Evolutionary conservation across 176 grass and related monocot species (phyloP).

Genomic region (Leersia perrieri): DNA sequence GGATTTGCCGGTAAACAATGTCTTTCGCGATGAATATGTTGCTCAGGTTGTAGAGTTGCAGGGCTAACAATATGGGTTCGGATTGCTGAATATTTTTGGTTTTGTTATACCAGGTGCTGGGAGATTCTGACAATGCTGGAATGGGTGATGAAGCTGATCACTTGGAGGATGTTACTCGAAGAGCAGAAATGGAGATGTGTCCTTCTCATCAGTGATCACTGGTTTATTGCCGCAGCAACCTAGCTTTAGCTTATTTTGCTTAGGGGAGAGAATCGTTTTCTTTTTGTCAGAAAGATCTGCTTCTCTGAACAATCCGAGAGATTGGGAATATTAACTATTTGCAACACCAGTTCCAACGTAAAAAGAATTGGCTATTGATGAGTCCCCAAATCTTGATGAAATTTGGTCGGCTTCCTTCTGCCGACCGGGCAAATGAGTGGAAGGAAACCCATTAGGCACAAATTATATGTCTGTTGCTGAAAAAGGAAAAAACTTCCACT

Average conservation of each 20-base stretch:
- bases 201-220: background rate
- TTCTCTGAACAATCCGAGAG: background rate
- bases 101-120: constrained; percentile 21
- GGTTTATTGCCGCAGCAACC: background rate
- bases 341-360: background rate
- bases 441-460: background rate
- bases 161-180: constrained; percentile 8
- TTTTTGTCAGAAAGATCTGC: background rate
- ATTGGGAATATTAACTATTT: background rate
- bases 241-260: background rate
- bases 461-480: background rate
- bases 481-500: too few species aligned
- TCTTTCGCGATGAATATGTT: background rate
- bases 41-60: background rate
- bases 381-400: too few species aligned
- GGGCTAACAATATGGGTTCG: background rate
- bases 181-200: constrained; percentile 38
- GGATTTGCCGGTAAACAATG: constrained; percentile 5
- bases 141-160: constrained; percentile 28
- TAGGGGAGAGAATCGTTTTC: background rate
- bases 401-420: too few species aligned
- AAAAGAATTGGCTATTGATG: background rate
- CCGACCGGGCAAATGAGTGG: too few species aligned
- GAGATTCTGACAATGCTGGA: constrained; percentile 6
- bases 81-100: constrained; percentile 4